Conservation (phyloP, 495 filamentous ascomycete species). For the Trichocladium antarcticum region DNA sequence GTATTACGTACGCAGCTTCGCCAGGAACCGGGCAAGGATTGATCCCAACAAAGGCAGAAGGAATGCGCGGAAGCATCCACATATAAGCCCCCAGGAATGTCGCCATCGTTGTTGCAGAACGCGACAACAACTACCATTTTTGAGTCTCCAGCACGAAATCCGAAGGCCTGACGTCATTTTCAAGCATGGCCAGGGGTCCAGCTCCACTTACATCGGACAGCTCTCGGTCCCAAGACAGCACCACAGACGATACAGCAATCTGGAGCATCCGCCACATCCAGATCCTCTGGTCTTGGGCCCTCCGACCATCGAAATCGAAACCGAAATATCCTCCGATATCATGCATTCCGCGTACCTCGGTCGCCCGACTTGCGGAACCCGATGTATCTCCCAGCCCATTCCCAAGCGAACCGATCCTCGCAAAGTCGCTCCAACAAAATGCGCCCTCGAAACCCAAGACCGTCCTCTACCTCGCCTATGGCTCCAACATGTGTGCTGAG, state of each 20-base stretch:
- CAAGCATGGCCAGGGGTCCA: not conserved
- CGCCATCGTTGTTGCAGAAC: not conserved
- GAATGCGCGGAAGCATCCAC: not conserved
- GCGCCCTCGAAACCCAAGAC: conserved; percentile 30
- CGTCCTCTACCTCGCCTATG: conserved; percentile 88
- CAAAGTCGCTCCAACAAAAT: conserved; percentile 2
- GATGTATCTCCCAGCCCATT: conserved; percentile 21
- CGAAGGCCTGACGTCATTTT: not conserved
- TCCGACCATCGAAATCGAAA: not conserved
- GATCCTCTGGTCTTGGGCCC: conserved; percentile 9
- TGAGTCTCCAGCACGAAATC: not conserved
- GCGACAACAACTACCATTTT: not conserved
- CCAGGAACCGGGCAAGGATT: too few relatives aligned
- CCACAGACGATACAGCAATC: conserved; percentile 12
- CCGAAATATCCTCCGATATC: conserved; percentile 14
- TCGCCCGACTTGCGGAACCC: conserved; percentile 21
- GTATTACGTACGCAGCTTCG: too few relatives aligned
- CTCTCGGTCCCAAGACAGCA: not conserved
- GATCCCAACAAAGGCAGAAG: too few relatives aligned
- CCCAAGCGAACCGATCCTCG: conserved; percentile 18
- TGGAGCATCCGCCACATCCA: conserved; percentile 11
- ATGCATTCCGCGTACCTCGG: conserved; percentile 16
- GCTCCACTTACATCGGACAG: not conserved
- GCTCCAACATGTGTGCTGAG: conserved; percentile 69
- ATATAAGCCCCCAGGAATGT: not conserved